Evolutionary conservation across 2,329 filamentous ascomycete genomes (phyloP), one percentile per base, ranked within the genome.

Genomic region (Curvularia hawaiiensis): DNA sequence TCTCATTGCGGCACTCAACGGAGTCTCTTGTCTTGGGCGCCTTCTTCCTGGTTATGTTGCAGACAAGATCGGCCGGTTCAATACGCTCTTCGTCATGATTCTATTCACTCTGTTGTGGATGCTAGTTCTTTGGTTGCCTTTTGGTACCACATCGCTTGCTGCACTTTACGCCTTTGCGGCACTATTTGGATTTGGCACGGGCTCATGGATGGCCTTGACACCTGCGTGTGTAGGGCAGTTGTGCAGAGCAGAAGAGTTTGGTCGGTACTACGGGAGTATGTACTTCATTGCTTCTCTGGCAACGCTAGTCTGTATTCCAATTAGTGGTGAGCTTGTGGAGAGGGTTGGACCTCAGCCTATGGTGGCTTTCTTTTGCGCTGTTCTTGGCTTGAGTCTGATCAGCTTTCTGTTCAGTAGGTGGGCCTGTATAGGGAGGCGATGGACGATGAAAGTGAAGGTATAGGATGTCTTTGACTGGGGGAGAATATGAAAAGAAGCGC

Each of bases 261-360:
- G 81, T 10, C 77, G 80, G 18, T 77, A 83, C 11, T 79, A 85
- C 64, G 84, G 84, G 0, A 83, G 83, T 1, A 68, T 75, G 66
- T 76, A 75, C 51, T 75, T 75, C 56, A 63, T 76, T 8, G 73
- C 72, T 4, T 71, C 68, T 54, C 56, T 76, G n/a, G 71, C 74
- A 5, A 72, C 72, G 5, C 59, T 76, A 3, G 66, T 75, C 2
- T 75, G 74, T 40, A 71, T 76, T 18, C 74, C 74, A 0, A 73
- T 75, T 28, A 72, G 70, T 53, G 74, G 74, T 44, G 71, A 75
- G 61, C 62, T 76, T 20, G 68, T 75, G 6, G 63, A 73, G 51
- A 69, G 63, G 2, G 72, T 75, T 3, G 74, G 74, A 16, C 66
- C 73, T 10, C 60, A 68, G 56, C 49, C 71, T 0, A 70, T 76